Evolutionary conservation across 164 flowering plant species (phyloP).

Genomic region (Tetrastigma voinierianum): DNA sequence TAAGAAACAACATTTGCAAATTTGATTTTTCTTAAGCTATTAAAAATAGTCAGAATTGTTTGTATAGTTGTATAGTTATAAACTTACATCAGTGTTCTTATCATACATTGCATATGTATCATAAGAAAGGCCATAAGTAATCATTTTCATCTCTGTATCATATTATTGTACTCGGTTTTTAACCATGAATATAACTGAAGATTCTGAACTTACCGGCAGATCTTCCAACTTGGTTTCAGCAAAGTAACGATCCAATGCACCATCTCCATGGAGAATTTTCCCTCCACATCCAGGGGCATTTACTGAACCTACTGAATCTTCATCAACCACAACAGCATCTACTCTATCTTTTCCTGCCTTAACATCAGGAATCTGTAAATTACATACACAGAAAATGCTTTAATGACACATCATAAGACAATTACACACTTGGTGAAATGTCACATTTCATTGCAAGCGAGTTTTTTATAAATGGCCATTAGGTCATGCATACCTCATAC

Average conservation of each 20-base stretch:
- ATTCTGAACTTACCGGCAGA: constrained; percentile 39
- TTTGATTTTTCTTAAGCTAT: no score
- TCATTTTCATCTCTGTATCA: no score
- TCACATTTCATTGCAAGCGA: no score
- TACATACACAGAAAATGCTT: neutral
- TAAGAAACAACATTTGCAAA: no score
- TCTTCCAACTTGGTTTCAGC: constrained; percentile 45
- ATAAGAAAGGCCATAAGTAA: no score
- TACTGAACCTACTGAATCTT: constrained; percentile 71
- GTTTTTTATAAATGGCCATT: neutral
- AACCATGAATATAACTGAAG: neutral
- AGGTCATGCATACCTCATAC: constrained; percentile 73
- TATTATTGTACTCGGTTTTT: neutral
- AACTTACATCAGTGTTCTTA: no score
- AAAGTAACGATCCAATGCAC: constrained; percentile 72
- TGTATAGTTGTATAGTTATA: no score
- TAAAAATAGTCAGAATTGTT: no score
- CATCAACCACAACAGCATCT: constrained; percentile 92
- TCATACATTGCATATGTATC: no score
- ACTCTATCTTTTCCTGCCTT: constrained; percentile 70
- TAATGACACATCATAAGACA: neutral
- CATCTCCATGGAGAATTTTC: constrained; percentile 82
- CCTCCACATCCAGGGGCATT: constrained; percentile 67
- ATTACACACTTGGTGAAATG: no score
- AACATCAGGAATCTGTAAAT: constrained; percentile 77